Percentiles rank a stretch among this genome's conserved stretches.
Conservation (phyloP, 352 stramenopile species). For the Phytopythium delawarense region DNA sequence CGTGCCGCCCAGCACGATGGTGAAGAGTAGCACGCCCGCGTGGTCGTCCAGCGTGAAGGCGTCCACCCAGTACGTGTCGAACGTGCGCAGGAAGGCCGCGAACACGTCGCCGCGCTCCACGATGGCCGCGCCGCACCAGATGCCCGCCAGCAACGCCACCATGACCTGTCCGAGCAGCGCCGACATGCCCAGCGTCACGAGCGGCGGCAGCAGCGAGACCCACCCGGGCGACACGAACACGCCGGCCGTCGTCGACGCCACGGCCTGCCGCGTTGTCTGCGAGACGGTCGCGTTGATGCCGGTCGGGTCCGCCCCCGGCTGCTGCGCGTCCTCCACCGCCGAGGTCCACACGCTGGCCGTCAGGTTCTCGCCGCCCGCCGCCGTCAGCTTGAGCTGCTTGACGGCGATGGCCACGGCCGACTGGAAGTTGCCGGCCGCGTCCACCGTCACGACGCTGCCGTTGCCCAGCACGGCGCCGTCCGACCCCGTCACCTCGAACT, state of each 20-base stretch:
- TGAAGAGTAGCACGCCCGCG: slow-evolving; percentile 86
- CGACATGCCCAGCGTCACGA: slow-evolving; percentile 77
- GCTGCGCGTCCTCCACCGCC: slow-evolving; percentile 1
- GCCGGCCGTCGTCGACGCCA: slow-evolving; percentile 22
- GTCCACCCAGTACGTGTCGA: slow-evolving; percentile 87
- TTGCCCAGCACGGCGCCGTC: slow-evolving; percentile 47
- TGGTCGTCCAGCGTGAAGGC: slow-evolving; percentile 82
- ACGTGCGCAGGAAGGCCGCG: slow-evolving; percentile 72
- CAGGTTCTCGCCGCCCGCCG: slow-evolving; percentile 46
- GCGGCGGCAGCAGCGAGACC: slow-evolving; percentile 65
- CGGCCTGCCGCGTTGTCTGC: slow-evolving; percentile 19
- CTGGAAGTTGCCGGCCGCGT: slow-evolving; percentile 60
- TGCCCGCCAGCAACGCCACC: slow-evolving; percentile 72
- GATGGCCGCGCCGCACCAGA: slow-evolving; percentile 87
- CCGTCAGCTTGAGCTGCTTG: slow-evolving; percentile 40
- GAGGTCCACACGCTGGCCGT: slow-evolving; percentile 45
- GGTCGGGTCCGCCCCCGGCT: not conserved
- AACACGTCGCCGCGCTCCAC: slow-evolving; percentile 74
- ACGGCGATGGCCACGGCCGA: slow-evolving; percentile 35
- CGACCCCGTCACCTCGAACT: slow-evolving; percentile 50
- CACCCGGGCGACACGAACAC: slow-evolving; percentile 70
- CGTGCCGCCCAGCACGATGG: slow-evolving; percentile 81
- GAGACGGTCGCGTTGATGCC: slow-evolving; percentile 12
- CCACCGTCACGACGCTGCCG: slow-evolving; percentile 58
- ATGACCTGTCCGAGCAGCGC: slow-evolving; percentile 75